Evolutionary conservation across 768 basidiomycete species (phyloP).

Genomic region (Epithele typhae): DNA sequence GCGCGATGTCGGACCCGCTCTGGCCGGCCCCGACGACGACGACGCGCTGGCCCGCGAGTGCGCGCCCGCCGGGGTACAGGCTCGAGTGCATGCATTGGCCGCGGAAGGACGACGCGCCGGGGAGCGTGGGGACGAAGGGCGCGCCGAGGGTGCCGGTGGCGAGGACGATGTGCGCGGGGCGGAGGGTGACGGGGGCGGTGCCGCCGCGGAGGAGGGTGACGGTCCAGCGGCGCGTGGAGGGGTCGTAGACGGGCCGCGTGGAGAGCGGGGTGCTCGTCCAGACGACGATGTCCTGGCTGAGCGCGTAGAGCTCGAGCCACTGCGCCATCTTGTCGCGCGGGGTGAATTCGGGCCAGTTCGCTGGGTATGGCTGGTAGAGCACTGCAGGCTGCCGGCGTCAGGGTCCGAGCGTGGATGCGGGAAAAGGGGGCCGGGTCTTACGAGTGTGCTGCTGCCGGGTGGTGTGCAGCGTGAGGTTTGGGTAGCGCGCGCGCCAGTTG

Average conservation of each 20-base stretch:
- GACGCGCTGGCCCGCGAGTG: slow-evolving; percentile 58
- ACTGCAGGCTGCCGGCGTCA: not conserved
- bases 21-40: slow-evolving; percentile 65
- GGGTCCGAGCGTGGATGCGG: not conserved
- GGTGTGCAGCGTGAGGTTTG: slow-evolving; percentile 45
- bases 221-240: slow-evolving; percentile 38
- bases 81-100: slow-evolving; percentile 52
- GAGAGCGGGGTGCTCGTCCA: slow-evolving; percentile 52
- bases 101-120: slow-evolving; percentile 42
- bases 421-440: slow-evolving; percentile 43
- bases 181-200: slow-evolving; percentile 30
- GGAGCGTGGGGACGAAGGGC: slow-evolving; percentile 41
- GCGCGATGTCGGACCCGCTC: slow-evolving; percentile 28
- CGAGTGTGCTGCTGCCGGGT: slow-evolving; percentile 5
- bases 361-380: slow-evolving; percentile 8
- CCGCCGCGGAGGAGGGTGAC: slow-evolving; percentile 37
- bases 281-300: slow-evolving; percentile 54
- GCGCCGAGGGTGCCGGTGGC: slow-evolving; percentile 50
- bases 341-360: slow-evolving; percentile 19
- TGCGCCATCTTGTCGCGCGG: slow-evolving; percentile 58
- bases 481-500: slow-evolving; percentile 58
- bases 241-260: slow-evolving; percentile 32
- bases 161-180: slow-evolving; percentile 49
- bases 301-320: slow-evolving; percentile 64
- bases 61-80: slow-evolving; percentile 41